Evolutionary conservation across 2,329 filamentous ascomycete genomes (phyloP), one percentile per base, ranked within the genome.

Genomic region (Pseudocercospora crystallina): DNA sequence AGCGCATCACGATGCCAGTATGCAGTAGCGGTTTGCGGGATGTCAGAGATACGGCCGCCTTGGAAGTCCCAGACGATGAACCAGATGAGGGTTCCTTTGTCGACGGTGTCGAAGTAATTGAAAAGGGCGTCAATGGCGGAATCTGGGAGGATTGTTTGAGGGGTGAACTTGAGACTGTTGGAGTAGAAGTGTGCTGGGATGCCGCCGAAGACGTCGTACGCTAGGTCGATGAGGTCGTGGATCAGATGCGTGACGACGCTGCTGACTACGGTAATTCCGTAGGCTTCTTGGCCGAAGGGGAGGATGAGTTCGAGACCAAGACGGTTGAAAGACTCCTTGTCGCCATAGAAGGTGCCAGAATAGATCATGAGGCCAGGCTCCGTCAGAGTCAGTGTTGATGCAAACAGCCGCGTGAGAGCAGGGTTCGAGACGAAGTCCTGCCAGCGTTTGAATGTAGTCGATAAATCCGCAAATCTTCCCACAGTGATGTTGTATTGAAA

Each of bases 1-100:
- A 59, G 32, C 2, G 61, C 56, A 40, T 63, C 61, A 13, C 56
- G 47, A 13, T 59, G 50, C 48, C 52, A 57, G 48, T 59, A 59
- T 26, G 58, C 58, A 10, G 54, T 58, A 7, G 56, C 47, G 12
- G 56, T 38, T 36, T 52, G 53, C 9, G 53, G 44, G 9, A 58
- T 31, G 29, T 59, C 59, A 40, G 49, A 38, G 29, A 58, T 56
- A 7, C 45, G 49, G 3, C 59, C 57, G 12, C 53, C 55, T 12
- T 51, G 43, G 17, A 61, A 48, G 42, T 58, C 57, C 48, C 50
- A 61, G 37, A 55, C 44, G 5, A 61, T 33, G 51, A 59, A 57
- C 55, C 51, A 61, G 32, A 54, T 37, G 29, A 41, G 35, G 2
- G 49, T 51, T 26, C 46, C 54, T 37, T 47, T 53, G n/a, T 56